Base-by-base conservation (phyloP, 345 rosid species). In the Microthlaspi erraticum region DNA sequence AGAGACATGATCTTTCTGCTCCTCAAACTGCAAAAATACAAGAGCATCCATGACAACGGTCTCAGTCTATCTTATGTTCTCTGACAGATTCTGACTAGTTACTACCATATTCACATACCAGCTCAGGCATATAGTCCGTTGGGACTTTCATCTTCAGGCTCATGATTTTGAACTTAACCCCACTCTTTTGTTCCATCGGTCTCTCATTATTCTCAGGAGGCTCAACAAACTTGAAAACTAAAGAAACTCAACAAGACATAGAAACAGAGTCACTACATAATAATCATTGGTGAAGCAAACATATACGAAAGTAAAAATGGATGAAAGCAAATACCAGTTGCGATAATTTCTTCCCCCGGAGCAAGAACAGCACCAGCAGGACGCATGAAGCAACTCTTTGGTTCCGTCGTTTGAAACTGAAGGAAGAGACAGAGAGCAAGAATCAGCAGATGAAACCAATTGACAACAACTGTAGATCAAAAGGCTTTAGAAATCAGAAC, bases 351-450 rank as follows among this genome's bases (percentile, higher is more conserved):
- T 80, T 91, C 95, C 1, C 96, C 88, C 3, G 99, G 96, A 62
- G 93, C 77, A 73, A 94, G 96, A 72, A 94, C 75, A 44, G 93
- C 93, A 26, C 95, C 99, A 0, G 97, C 91, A 8, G 97, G 97
- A 29, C 97, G 96, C 99, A 94, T 91, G 81, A 87, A 94, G 74
- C 97, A 94, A 80, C 99, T 94, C 80, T 94, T 94, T 7, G 99
- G 99, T 44, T 87, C 96, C 31, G 97, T 94, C 7, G 97, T 94
- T 88, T 94, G 99, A 79, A 94, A 94, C 97, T 91, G 57, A 26
- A 26, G 29, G 29, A 71, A 57, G 36, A 33, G 64, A 38, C 52
- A 49, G 9, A 46, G 23, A 29, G n/a, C n/a, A n/a, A n/a, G 20
- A 41, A 39, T 10, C 34, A 49, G 14, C 56, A 38, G 19, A 57